Evolutionary conservation across 805 yeast species (phyloP).

Genomic region (Teunomyces lycoperdinae): DNA sequence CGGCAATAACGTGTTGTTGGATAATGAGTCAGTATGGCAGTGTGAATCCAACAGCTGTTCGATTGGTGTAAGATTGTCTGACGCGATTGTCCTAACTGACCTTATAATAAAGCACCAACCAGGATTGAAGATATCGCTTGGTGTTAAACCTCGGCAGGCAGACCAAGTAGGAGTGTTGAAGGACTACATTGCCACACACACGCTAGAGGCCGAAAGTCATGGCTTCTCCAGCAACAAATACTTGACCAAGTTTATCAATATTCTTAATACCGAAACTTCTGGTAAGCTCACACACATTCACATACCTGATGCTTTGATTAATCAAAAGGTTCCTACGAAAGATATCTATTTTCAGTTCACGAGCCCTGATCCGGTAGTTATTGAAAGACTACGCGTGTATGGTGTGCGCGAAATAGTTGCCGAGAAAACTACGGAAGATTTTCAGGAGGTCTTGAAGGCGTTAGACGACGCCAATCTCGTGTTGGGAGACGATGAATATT

Average conservation of each 20-base stretch:
- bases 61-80: constrained; percentile 33
- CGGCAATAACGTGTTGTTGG: constrained; percentile 38
- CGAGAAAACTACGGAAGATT: constrained; percentile 10
- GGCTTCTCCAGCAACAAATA: constrained; percentile 23
- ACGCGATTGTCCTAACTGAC: constrained; percentile 35
- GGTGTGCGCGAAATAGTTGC: constrained; percentile 30
- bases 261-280: constrained; percentile 13
- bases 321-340: constrained; percentile 26
- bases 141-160: constrained; percentile 26
- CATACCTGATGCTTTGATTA: constrained; percentile 33
- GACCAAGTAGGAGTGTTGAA: constrained; percentile 15
- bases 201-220: constrained; percentile 4
- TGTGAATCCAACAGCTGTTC: constrained; percentile 29
- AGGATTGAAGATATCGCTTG: constrained; percentile 23
- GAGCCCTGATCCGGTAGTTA: neutral
- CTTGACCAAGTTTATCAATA: constrained; percentile 28
- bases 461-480: neutral
- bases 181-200: constrained; percentile 16
- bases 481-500: constrained; percentile 1
- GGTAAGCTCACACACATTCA: constrained; percentile 23
- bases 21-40: constrained; percentile 34
- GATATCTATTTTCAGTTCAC: constrained; percentile 33
- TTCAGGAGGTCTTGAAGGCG: neutral
- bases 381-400: constrained; percentile 21
- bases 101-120: constrained; percentile 23